Conservation (phyloP, 371 early-diverging fungal genomes). For the Mucor irregularis region DNA sequence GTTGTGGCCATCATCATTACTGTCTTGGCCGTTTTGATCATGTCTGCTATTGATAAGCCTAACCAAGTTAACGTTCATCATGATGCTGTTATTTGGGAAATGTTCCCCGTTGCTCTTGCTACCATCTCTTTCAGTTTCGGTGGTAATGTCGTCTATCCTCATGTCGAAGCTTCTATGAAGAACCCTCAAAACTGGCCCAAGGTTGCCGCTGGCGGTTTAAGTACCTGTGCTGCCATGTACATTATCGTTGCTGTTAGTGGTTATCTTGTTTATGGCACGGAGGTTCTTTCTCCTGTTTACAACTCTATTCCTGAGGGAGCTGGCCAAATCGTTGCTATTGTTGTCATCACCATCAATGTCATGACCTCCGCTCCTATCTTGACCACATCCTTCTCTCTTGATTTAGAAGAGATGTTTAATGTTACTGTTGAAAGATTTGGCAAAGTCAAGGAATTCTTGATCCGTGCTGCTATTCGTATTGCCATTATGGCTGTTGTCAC, state of each 20-base stretch:
- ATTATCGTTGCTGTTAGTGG: slow-evolving; percentile 73
- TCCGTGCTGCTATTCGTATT: slow-evolving; percentile 21
- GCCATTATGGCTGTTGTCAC: slow-evolving; percentile 49
- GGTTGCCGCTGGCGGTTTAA: slow-evolving; percentile 65
- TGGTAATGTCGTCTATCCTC: slow-evolving; percentile 82
- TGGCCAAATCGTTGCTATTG: slow-evolving; percentile 62
- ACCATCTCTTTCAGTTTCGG: slow-evolving; percentile 79
- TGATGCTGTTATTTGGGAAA: slow-evolving; percentile 48
- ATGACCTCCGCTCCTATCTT: slow-evolving; percentile 78
- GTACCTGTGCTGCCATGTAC: slow-evolving; percentile 76
- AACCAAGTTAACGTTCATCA: slow-evolving; percentile 27
- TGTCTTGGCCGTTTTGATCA: slow-evolving; percentile 45
- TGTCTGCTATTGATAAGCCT: slow-evolving; percentile 33
- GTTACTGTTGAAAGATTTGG: slow-evolving; percentile 51
- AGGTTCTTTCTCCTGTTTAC: slow-evolving; percentile 71
- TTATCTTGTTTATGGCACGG: slow-evolving; percentile 79
- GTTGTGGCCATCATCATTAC: slow-evolving; percentile 47
- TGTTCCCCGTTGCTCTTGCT: slow-evolving; percentile 56
- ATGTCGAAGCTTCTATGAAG: too few relatives aligned
- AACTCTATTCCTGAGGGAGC: slow-evolving; percentile 68
- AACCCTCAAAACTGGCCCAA: slow-evolving; percentile 72
- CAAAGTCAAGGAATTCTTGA: slow-evolving; percentile 18
- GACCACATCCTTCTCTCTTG: slow-evolving; percentile 72
- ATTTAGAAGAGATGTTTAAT: slow-evolving; percentile 56
- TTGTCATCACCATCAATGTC: slow-evolving; percentile 78